Base-by-base conservation (phyloP, 192 early-diverging fungal genomes). In the Coemansia sp. region DNA sequence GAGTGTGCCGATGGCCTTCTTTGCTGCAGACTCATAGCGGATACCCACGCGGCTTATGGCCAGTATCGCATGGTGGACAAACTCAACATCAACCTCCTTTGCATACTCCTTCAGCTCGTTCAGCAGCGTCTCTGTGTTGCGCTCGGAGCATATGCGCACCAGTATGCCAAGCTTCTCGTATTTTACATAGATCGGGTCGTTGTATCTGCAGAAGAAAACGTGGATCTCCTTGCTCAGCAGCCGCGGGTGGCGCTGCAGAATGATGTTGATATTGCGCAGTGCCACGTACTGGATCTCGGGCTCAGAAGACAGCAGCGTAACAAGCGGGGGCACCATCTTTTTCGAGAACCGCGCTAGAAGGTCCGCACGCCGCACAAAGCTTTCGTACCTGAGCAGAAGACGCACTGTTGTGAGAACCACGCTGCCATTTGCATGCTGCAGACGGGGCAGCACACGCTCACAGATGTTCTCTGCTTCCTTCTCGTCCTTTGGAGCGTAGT, bases 171-270 rank as follows among this genome's bases (percentile, higher is more conserved):
- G 85, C 69, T 99, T 99, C 63, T 98, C 96, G 42, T 91, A 84
- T 77, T 99, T 99, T 68, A 99, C 95, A 66, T 97, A 99, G 21
- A 92, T 92, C 32, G 97, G 95, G 83, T 99, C 97, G 79, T 99
- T 98, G 85, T 95, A 99, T 75, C 95, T 96, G 83, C 93, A 95
- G 75, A 97, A 99, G 78, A 99, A 99, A 19, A 98, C 96, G 38
- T 95, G 87, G 54, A 97, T 95, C 67, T 99, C 96, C 69, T 95
- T 93, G 61, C 79, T 88, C 49, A 99, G 82, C 63, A 98, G 86
- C 62, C 93, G 91, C 15, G 93, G 87, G 21, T 91, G 89, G 75
- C 87, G 89, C 80, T 99, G 97, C 56, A 98, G 81, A 57, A 99
- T 96, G 19, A 99, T 75, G 77, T 92, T 95, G 72, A 99, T 98